Conservation (phyloP, 2,329 filamentous ascomycete genomes). For the Fusarium sambucinum region DNA sequence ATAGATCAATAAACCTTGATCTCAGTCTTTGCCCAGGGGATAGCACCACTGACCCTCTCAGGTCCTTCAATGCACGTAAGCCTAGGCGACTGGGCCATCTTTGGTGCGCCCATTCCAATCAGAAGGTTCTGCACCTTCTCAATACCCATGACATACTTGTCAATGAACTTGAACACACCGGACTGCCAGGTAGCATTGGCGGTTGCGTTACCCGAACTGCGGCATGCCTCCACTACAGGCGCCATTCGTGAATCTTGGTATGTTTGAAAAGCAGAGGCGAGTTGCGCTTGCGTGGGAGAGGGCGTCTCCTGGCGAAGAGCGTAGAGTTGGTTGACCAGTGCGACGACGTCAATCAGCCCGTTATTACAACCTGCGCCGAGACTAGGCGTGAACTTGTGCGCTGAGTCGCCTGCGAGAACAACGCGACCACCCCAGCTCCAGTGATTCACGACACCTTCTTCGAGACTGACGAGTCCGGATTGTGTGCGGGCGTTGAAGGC, state of each 20-base stretch:
- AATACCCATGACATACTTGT: conserved; percentile 26
- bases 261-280: conserved; percentile 17
- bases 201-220: conserved; percentile 9
- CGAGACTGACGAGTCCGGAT: conserved; percentile 51
- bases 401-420: conserved; percentile 54
- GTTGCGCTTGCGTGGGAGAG: background rate
- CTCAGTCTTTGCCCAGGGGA: background rate
- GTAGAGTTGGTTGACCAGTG: conserved; percentile 48
- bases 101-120: conserved; percentile 1
- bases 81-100: conserved; percentile 12
- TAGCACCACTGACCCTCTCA: background rate
- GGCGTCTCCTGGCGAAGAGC: background rate
- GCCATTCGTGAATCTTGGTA: conserved; percentile 33
- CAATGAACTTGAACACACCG: conserved; percentile 26
- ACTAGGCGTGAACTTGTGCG: conserved; percentile 56
- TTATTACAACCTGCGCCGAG: conserved; percentile 53
- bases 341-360: conserved; percentile 52
- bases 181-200: conserved; percentile 35
- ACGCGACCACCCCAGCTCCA: conserved; percentile 54
- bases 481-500: conserved; percentile 45
- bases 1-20: background rate
- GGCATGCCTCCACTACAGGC: conserved; percentile 19
- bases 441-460: conserved; percentile 53
- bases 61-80: conserved; percentile 17
- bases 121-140: conserved; percentile 24